Evolutionary conservation across 78 protist species (phyloP).

Genomic region (slime mould (Dictyostelium discoideum)): dicty_2.7 NC_007091.3:1077501-1078000

Average conservation of each 20-base stretch:
- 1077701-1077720: not conserved
- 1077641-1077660: not conserved
- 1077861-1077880: constrained; percentile 61
- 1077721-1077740: not conserved
- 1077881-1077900: constrained; percentile 49
- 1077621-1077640: not conserved
- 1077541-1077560: not conserved
- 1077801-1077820: not conserved
- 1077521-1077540: not conserved
- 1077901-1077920: constrained; percentile 69
- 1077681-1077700: not conserved
- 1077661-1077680: not conserved
- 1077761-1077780: not conserved
- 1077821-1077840: not conserved
- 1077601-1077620: not conserved
- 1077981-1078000: constrained; percentile 22
- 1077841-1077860: not conserved
- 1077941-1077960: constrained; percentile 55
- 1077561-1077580: not conserved
- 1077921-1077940: constrained; percentile 63
- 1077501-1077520: not conserved
- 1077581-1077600: not conserved
- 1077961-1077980: constrained; percentile 28
- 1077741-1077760: not conserved
- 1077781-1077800: not conserved